These are phyloP conservation scores for Phytophthora nicotianae DNA, from an alignment of 352 stramenopile genomes.

Conservation along the genomic window DNA sequence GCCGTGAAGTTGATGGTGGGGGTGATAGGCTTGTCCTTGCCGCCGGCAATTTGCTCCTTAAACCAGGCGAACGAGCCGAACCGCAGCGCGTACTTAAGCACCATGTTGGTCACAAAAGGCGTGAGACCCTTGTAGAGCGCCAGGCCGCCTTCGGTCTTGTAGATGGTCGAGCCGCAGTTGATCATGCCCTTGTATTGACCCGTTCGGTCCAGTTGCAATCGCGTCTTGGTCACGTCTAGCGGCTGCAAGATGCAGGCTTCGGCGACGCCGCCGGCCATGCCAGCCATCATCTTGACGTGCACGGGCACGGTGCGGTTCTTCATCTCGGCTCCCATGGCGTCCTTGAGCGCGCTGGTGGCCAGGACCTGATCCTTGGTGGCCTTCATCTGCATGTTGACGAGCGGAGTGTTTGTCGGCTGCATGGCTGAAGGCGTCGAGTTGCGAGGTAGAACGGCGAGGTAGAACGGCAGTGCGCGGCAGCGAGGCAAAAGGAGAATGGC, in stretches of 20 bases:
- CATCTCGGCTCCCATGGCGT: conserved; percentile 72
- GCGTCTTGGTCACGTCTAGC: conserved; percentile 88
- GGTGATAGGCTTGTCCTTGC: conserved; percentile 74
- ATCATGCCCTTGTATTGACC: conserved; percentile 89
- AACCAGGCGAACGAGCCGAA: conserved; percentile 90
- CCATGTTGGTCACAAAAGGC: conserved; percentile 90
- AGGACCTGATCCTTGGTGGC: conserved; percentile 39
- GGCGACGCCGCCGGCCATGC: conserved; percentile 86
- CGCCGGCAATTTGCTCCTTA: conserved; percentile 81
- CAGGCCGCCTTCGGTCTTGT: conserved; percentile 68
- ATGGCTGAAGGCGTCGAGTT: background rate
- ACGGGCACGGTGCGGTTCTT: conserved; percentile 74
- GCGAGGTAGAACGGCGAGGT: conserved; percentile 1
- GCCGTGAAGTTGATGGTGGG: conserved; percentile 85
- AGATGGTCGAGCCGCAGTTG: conserved; percentile 82
- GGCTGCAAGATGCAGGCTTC: conserved; percentile 86
- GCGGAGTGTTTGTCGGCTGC: conserved; percentile 27
- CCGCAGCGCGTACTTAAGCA: conserved; percentile 90
- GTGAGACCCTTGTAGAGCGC: conserved; percentile 89
- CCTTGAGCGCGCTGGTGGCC: conserved; percentile 78
- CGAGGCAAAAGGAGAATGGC: conserved; percentile 40
- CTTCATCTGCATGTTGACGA: conserved; percentile 26
- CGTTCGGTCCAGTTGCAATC: conserved; percentile 76
- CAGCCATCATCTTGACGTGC: conserved; percentile 86
- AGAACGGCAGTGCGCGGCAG: conserved; percentile 19